These are phyloP conservation scores for Zalerion maritima DNA, from an alignment of 495 filamentous ascomycete species.

Conservation along the genomic window DNA sequence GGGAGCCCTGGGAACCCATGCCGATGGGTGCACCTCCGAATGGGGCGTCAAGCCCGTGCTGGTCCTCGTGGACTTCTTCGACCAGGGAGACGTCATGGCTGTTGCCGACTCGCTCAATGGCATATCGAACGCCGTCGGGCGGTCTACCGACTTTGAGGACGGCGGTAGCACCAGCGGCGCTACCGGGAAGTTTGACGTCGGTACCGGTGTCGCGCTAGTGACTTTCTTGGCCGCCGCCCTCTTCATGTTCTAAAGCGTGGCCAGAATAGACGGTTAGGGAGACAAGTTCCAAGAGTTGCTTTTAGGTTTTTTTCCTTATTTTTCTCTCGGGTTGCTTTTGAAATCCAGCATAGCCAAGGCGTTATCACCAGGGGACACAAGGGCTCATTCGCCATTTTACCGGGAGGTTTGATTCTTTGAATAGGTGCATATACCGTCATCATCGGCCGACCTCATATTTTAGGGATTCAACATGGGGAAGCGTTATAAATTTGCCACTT, in stretches of 20 bases:
- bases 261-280: too few relatives aligned
- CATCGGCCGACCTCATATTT: too few relatives aligned
- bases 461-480: too few relatives aligned
- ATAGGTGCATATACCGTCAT: too few relatives aligned
- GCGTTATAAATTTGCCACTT: too few relatives aligned
- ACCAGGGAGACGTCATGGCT: slow-evolving; percentile 42
- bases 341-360: too few relatives aligned
- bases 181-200: slow-evolving; percentile 2
- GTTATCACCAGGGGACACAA: too few relatives aligned
- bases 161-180: slow-evolving; percentile 6
- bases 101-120: slow-evolving; percentile 46
- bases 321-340: too few relatives aligned
- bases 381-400: too few relatives aligned
- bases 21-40: slow-evolving; percentile 31
- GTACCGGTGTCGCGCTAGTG: slow-evolving; percentile 11
- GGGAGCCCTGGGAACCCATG: slow-evolving; percentile 46
- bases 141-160: slow-evolving; percentile 9
- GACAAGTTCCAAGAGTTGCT: too few relatives aligned
- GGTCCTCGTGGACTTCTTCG: slow-evolving; percentile 54
- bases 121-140: slow-evolving; percentile 24
- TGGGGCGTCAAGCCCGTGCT: slow-evolving; percentile 44
- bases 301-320: too few relatives aligned
- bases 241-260: slow-evolving; percentile 12
- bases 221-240: slow-evolving; percentile 17
- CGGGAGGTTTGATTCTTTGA: too few relatives aligned